Base-by-base conservation (phyloP, 768 basidiomycete species). In the Cystofilobasidium macerans region DNA sequence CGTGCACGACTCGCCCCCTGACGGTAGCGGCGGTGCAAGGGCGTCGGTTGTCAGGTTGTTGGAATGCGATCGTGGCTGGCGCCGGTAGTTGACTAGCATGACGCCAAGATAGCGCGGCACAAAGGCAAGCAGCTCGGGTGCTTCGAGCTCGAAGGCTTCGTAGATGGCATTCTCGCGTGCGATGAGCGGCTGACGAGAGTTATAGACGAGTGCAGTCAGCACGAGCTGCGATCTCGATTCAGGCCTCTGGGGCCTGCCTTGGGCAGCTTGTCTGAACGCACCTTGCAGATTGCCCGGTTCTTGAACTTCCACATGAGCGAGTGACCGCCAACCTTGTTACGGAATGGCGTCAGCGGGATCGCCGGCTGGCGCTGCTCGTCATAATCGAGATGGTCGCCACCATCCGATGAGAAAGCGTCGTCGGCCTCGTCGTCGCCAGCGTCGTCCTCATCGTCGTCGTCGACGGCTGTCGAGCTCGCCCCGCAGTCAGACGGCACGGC, bases 91-190 rank as follows among this genome's bases (percentile, higher is more conserved):
- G 71, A 99, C 94, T 47, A 98, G 82, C 91, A 99, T 95, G 62
- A 99, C 95, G 28, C 95, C 95, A 20, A 99, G 81, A 76, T 99
- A 99, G 51, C 93, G 86, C n/a, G 95, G 95, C 67, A 97, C 95
- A 73, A 90, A 99, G 18, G 83, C 86, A 5, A 98, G 81, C 12
- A 99, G 81, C 5, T 89, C 91, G 0, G 95, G 94, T 0, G 89
- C 89, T 72, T 91, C 89, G 32, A 86, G 83, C 75, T 99, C 95
- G 36, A 98, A 91, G 1, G 92, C 84, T 75, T 99, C 95, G 74
- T 99, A 99, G 74, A 99, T 97, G 56, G 95, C 80, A 73, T 99
- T 99, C 78, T 99, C 95, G 64, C 93, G 84, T 4, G 89, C 92
- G 35, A 95, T 92, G 11, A 99, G 84, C 20, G 94, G 94, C 93